Evolutionary conservation across 805 yeast species (phyloP).

Genomic region (Sugiyamaella mastotermitis): DNA sequence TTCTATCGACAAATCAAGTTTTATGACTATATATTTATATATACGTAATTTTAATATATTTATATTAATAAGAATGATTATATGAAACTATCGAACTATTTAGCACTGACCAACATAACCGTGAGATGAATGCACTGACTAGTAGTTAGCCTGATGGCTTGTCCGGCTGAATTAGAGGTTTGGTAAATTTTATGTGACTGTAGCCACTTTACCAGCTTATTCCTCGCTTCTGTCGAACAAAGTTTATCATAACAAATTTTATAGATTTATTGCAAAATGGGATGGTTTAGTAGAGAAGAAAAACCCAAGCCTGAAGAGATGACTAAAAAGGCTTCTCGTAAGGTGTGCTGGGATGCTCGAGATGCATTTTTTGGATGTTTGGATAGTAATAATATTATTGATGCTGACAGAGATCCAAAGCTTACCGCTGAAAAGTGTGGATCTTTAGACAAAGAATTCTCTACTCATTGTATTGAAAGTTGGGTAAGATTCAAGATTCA

Average conservation of each 20-base stretch:
- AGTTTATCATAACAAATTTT: too few species aligned
- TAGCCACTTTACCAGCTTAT: too few species aligned
- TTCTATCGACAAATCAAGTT: too few species aligned
- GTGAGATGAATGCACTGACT: too few species aligned
- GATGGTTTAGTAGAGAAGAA: constrained; percentile 2
- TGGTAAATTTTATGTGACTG: not conserved
- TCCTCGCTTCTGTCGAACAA: too few species aligned
- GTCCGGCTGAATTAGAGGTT: not conserved
- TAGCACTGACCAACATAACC: too few species aligned
- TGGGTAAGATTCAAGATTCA: constrained; percentile 46
- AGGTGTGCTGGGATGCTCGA: constrained; percentile 85
- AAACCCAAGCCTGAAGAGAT: constrained; percentile 29
- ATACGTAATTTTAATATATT: too few species aligned
- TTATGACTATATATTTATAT: too few species aligned
- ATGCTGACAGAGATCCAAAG: constrained; percentile 45
- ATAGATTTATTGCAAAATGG: not conserved
- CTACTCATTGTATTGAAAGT: constrained; percentile 70
- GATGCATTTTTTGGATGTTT: constrained; percentile 74
- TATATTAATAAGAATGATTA: too few species aligned
- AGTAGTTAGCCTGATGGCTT: too few species aligned
- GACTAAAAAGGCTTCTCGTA: constrained; percentile 59
- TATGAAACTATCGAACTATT: too few species aligned
- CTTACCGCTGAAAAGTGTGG: constrained; percentile 55
- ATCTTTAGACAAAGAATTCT: constrained; percentile 49
- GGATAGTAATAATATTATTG: constrained; percentile 57